Conservation (phyloP, 2,329 filamentous ascomycete genomes). For the Aspergillus terreus region DNA sequence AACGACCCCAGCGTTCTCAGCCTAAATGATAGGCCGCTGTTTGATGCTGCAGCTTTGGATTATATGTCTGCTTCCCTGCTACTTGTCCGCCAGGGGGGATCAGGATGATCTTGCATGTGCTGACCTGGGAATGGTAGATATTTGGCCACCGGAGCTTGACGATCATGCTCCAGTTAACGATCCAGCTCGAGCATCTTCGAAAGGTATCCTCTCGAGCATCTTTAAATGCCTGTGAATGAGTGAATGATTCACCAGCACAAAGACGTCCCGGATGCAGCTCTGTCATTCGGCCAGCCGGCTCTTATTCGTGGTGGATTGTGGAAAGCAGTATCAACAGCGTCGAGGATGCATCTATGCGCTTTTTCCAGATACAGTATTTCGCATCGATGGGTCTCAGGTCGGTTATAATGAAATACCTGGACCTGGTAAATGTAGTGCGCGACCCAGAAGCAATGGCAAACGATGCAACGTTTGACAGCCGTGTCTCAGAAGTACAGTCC, state of each 20-base stretch:
- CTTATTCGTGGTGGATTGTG: background rate
- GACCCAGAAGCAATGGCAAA: background rate
- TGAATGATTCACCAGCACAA: too few species aligned
- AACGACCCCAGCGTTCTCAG: background rate
- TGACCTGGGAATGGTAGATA: constrained; percentile 12
- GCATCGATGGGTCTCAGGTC: background rate
- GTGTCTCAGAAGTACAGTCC: too few species aligned
- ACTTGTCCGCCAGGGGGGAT: background rate
- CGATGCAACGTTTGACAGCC: too few species aligned
- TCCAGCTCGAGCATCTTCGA: background rate
- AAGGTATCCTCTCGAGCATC: too few species aligned
- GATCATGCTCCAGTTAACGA: background rate
- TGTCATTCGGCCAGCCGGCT: background rate
- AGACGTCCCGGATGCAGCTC: background rate
- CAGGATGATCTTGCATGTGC: constrained; percentile 3
- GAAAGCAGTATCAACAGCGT: background rate
- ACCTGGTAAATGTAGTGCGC: background rate
- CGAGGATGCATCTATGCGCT: background rate
- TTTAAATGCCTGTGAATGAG: background rate
- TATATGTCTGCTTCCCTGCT: constrained; percentile 9
- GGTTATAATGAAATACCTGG: background rate
- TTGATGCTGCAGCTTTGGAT: constrained; percentile 8
- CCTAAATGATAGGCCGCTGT: constrained; percentile 10
- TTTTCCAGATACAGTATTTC: background rate
- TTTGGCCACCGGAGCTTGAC: constrained; percentile 11